Conservation (phyloP, 192 early-diverging fungal genomes). For the Geosiphon pyriformis region DNA sequence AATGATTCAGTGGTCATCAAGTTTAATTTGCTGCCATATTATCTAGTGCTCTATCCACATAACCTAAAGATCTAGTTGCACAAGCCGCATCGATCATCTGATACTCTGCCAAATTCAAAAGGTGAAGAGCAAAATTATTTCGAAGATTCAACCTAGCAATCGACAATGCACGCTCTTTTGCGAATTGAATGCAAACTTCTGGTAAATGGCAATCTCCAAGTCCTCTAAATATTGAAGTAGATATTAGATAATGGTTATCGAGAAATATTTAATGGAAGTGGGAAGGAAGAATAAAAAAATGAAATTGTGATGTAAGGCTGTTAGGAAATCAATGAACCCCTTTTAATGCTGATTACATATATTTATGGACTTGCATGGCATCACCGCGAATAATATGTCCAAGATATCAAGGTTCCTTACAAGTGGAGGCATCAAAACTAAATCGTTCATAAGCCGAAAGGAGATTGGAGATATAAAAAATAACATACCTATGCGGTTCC, state of each 20-base stretch:
- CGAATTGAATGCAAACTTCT: slow-evolving; percentile 18
- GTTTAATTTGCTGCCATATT: too few relatives aligned
- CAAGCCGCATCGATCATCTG: slow-evolving; percentile 16
- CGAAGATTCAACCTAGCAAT: slow-evolving; percentile 8
- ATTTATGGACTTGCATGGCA: too few relatives aligned
- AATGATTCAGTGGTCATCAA: too few relatives aligned
- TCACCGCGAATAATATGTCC: too few relatives aligned
- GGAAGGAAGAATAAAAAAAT: too few relatives aligned
- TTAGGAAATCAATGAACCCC: too few relatives aligned
- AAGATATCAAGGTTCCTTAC: too few relatives aligned
- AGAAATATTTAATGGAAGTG: neutral
- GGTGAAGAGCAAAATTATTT: slow-evolving; percentile 21
- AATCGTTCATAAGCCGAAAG: too few relatives aligned
- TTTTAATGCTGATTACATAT: too few relatives aligned
- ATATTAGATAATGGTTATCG: neutral
- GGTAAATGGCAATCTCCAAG: slow-evolving; percentile 20
- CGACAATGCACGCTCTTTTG: slow-evolving; percentile 10
- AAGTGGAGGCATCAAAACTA: too few relatives aligned
- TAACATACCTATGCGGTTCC: slow-evolving; percentile 8
- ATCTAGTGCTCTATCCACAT: slow-evolving; percentile 13
- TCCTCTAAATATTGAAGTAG: slow-evolving; percentile 1
- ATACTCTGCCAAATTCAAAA: slow-evolving; percentile 6
- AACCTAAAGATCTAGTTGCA: slow-evolving; percentile 13
- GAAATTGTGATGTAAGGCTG: too few relatives aligned
- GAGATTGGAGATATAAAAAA: neutral